These are phyloP conservation scores for Venturia asperata DNA, from an alignment of 2,329 filamentous ascomycete genomes.

Conservation along the genomic window DNA sequence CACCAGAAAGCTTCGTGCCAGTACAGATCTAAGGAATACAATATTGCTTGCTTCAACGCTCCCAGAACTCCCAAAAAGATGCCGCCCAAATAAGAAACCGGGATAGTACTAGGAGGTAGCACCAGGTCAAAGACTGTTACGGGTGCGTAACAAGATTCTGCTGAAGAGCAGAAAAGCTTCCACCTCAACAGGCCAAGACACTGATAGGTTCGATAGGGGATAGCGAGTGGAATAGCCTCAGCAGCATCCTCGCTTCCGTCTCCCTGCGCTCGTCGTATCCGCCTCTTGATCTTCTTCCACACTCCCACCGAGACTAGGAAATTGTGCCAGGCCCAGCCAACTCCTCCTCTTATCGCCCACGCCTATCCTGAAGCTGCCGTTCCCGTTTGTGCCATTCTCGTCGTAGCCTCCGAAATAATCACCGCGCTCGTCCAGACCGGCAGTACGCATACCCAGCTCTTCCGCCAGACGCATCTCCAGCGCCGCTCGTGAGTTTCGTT, in stretches of 20 bases:
- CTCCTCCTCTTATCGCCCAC: conserved; percentile 56
- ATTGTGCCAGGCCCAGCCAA: conserved; percentile 56
- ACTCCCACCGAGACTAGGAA: conserved; percentile 24
- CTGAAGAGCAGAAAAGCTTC: background rate
- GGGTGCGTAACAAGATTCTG: background rate
- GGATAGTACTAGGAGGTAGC: background rate
- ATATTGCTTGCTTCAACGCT: conserved; percentile 2
- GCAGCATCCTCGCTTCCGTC: conserved; percentile 10
- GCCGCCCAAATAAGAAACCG: background rate
- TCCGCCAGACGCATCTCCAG: conserved; percentile 41
- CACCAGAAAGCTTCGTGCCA: background rate
- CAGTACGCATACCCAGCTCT: conserved; percentile 26
- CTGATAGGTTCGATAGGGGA: background rate
- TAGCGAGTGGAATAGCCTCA: background rate
- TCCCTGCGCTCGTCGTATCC: background rate
- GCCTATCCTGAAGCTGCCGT: conserved; percentile 54
- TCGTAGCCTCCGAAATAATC: conserved; percentile 27
- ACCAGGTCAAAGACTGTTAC: background rate
- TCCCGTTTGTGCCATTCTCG: conserved; percentile 23
- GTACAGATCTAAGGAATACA: background rate
- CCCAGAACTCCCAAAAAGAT: background rate
- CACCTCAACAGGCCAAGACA: background rate
- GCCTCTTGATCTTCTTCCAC: conserved; percentile 6
- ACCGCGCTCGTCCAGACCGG: conserved; percentile 39
- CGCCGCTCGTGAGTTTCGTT: conserved; percentile 51